Percentiles rank a stretch among this genome's conserved stretches.
phyloP scores from a whole-genome alignment of 306 rosid genomes.

The Coriaria nepalensis region DNA sequence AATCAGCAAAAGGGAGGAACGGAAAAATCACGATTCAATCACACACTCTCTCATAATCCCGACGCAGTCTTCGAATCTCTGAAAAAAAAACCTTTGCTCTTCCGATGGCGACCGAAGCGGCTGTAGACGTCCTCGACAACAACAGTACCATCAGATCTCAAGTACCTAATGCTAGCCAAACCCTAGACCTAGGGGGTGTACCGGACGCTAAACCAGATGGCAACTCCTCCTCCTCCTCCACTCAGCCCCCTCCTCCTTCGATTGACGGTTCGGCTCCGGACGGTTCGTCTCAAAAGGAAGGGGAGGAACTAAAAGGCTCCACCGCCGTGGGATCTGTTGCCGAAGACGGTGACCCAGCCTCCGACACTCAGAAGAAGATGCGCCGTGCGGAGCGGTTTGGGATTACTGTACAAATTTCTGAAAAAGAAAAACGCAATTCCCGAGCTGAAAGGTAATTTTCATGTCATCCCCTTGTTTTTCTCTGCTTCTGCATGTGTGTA shows the following conservation, averaged over 20 bases:
- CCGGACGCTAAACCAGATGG: conserved; percentile 24
- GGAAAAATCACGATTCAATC: neutral
- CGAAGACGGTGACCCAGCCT: conserved; percentile 24
- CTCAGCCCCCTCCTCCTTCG: conserved; percentile 3
- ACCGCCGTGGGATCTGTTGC: conserved; percentile 4
- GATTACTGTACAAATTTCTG: conserved; percentile 58
- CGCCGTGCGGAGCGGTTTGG: conserved; percentile 94
- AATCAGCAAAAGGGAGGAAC: too few relatives aligned
- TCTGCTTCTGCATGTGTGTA: too few relatives aligned
- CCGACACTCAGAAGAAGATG: conserved; percentile 59
- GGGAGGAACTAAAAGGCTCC: conserved; percentile 19
- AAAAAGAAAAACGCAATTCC: conserved; percentile 78
- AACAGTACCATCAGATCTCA: conserved; percentile 14
- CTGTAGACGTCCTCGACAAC: conserved; percentile 20
- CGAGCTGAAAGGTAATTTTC: conserved; percentile 62
- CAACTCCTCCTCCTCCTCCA: conserved; percentile 2
- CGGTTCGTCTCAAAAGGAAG: conserved; percentile 15
- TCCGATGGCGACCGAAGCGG: conserved; percentile 40
- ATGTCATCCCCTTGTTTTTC: neutral
- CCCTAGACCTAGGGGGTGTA: conserved; percentile 27
- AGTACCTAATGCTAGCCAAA: conserved; percentile 38
- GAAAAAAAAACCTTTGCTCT: neutral
- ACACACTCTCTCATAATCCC: conserved; percentile 1
- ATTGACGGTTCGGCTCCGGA: conserved; percentile 2
- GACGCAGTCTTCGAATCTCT: conserved; percentile 20